Conservation (phyloP, 352 stramenopile genomes). For the Phytopythium oedochilum region DNA sequence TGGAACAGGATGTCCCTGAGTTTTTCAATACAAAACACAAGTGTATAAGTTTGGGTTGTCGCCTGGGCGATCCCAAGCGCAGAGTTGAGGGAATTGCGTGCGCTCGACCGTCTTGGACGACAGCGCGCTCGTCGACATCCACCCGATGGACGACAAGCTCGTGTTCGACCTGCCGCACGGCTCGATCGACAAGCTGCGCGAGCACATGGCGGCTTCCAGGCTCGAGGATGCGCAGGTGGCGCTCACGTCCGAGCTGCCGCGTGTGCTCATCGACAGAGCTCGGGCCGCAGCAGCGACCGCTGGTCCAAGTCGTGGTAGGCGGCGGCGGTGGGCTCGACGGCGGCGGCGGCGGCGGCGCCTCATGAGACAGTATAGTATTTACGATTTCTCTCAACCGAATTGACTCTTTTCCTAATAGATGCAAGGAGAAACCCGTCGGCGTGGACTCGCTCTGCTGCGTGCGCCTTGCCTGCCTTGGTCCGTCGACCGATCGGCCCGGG, state of each 20-base stretch:
- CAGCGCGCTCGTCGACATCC: conserved; percentile 34
- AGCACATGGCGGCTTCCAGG: conserved; percentile 27
- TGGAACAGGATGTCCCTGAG: too few species aligned
- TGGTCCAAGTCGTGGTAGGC: conserved; percentile 24
- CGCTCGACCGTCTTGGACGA: conserved; percentile 39
- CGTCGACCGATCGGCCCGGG: too few species aligned
- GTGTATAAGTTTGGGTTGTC: too few species aligned
- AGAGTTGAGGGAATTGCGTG: conserved; percentile 29
- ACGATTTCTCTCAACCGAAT: not conserved
- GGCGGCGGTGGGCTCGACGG: not conserved
- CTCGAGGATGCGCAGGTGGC: conserved; percentile 34
- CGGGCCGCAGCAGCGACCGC: conserved; percentile 8
- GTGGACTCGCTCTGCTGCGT: too few species aligned
- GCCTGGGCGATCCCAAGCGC: too few species aligned
- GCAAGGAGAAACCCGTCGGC: not conserved
- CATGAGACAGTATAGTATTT: not conserved
- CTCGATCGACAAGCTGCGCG: conserved; percentile 37
- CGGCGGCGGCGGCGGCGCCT: not conserved
- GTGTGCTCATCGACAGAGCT: conserved; percentile 38
- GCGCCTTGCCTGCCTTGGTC: too few species aligned
- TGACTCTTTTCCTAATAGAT: conserved; percentile 4
- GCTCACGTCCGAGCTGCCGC: conserved; percentile 45
- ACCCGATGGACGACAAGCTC: conserved; percentile 58
- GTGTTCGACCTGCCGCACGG: conserved; percentile 64
- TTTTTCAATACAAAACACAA: too few species aligned